These are phyloP conservation scores for Pichia sp. DNA, from an alignment of 1,139 yeast species.

Conservation along the genomic window DNA sequence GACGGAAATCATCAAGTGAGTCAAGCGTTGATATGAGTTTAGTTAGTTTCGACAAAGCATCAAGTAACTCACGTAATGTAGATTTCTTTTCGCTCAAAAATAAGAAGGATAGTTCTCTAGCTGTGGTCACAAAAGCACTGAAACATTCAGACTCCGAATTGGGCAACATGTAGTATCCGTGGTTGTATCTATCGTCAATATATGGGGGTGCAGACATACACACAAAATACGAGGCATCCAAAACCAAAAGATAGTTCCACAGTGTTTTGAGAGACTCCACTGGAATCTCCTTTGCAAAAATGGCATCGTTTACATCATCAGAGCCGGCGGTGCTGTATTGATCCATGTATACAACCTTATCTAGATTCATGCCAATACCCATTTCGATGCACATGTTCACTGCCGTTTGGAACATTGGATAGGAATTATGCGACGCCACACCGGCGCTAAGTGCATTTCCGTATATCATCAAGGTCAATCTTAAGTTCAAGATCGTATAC, in stretches of 20 bases:
- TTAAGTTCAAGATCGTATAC: conserved; percentile 13
- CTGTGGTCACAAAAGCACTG: background rate
- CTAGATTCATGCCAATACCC: conserved; percentile 13
- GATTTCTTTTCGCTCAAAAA: background rate
- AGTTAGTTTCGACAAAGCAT: background rate
- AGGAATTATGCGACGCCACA: conserved; percentile 10
- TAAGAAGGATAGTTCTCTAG: conserved; percentile 6
- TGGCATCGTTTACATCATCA: background rate
- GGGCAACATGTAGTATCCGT: conserved; percentile 10
- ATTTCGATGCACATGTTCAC: conserved; percentile 9
- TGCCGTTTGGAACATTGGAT: conserved; percentile 16
- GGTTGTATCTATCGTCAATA: conserved; percentile 15
- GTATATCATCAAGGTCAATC: conserved; percentile 16
- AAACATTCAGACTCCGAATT: background rate
- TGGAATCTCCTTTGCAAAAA: conserved; percentile 11
- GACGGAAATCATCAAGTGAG: conserved; percentile 5
- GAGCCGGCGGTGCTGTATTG: background rate
- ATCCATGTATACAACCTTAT: conserved; percentile 4
- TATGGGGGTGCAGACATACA: conserved; percentile 3
- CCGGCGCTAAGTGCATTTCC: conserved; percentile 18
- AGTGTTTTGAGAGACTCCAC: conserved; percentile 9
- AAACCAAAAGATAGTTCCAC: conserved; percentile 17
- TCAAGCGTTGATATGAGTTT: background rate
- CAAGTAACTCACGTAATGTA: conserved; percentile 6
- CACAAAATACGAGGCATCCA: conserved; percentile 12